A percentile compares a stretch with the other conserved stretches of the same genome.
phyloP scores from a whole-genome alignment of 208 protist species.

The Vickermania ingenoplastis region DNA sequence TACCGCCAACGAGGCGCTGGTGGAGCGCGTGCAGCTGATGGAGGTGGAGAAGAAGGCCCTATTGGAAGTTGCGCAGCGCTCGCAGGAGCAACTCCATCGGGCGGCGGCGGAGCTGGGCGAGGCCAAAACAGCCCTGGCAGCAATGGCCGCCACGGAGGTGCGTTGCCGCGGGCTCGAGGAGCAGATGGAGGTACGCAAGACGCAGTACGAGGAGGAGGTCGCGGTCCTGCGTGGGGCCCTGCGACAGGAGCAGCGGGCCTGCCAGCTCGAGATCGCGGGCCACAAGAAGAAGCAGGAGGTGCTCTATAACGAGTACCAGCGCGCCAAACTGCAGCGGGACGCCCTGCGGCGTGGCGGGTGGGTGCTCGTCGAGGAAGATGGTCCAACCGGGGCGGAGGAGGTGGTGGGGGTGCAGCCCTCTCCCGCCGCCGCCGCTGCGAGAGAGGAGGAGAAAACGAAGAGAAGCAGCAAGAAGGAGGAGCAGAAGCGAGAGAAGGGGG shows the following conservation, averaged over 20 bases:
- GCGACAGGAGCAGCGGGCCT: slow-evolving; percentile 21
- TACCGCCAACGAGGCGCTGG: background rate
- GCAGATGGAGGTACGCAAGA: slow-evolving; percentile 8
- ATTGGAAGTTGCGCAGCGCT: slow-evolving; percentile 1
- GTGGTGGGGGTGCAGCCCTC: slow-evolving; percentile 3
- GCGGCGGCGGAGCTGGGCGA: slow-evolving; percentile 5
- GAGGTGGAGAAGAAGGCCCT: slow-evolving; percentile 11
- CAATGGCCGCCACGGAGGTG: slow-evolving; percentile 1
- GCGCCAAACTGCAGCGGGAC: slow-evolving; percentile 22
- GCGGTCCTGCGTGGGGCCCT: slow-evolving; percentile 28
- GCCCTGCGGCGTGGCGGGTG: slow-evolving; percentile 7
- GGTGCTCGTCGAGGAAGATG: slow-evolving; percentile 1
- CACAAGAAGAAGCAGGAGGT: slow-evolving; percentile 17
- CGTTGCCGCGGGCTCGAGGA: slow-evolving; percentile 10
- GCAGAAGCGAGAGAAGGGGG: background rate
- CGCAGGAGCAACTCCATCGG: slow-evolving; percentile 2
- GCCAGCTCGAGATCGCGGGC: slow-evolving; percentile 19
- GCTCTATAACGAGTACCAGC: slow-evolving; percentile 21
- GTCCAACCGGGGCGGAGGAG: background rate
- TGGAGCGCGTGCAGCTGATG: background rate
- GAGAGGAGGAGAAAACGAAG: background rate
- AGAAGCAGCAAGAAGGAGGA: background rate
- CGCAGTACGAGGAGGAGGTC: background rate
- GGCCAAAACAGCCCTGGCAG: slow-evolving; percentile 2
- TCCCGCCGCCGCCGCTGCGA: background rate